Evolutionary conservation across 306 rosid genomes (phyloP), one percentile per base, ranked within the genome.

Genomic region (Phaseolus lunatus): DNA sequence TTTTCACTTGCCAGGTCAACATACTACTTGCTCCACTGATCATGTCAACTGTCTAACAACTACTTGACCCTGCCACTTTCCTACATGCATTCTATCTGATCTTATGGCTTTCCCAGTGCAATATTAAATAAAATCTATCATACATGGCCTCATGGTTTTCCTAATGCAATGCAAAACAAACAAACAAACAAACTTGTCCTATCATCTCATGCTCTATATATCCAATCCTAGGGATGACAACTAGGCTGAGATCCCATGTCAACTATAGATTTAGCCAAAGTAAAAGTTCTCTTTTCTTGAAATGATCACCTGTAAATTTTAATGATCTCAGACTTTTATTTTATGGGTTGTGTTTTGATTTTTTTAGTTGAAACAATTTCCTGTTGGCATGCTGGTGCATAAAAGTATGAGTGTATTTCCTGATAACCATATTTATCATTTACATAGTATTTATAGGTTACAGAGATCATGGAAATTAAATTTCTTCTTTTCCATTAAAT

Each of bases 381-480:
- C 22, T 45, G 6, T 64, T 29, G 12, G 29, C 33, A 23, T 58
- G 7, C 19, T 73, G 37, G 18, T 57, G 44, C 57, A 26, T 27
- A 63, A 16, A 23, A 58, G 18, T 57, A 7, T 57, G 13, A 27
- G 31, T 59, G 31, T 3, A 52, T 58, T 47, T 44, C 20, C 7
- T 58, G 59, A 73, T 66, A n/a, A 12, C 26, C 47, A 33, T 67
- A 56, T 71, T 73, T 23, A 15, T 27, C 57, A 14, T 56, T 73
- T 64, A 64, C 52, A 76, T 22, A 15, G 29, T 12, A 20, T 77
- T 54, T 27, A 11, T 23, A 18, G 53, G 39, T 27, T 37, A 53
- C 29, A 31, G 62, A 52, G 14, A 10, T 78, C 67, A 49, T 13
- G 66, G 44, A 73, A 53, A 59, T 67, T 54, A 41, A 74, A 37